A percentile compares a stretch with the other conserved stretches of the same genome.
phyloP scores from a whole-genome alignment of 768 basidiomycete genomes.

The Russula sp. region DNA sequence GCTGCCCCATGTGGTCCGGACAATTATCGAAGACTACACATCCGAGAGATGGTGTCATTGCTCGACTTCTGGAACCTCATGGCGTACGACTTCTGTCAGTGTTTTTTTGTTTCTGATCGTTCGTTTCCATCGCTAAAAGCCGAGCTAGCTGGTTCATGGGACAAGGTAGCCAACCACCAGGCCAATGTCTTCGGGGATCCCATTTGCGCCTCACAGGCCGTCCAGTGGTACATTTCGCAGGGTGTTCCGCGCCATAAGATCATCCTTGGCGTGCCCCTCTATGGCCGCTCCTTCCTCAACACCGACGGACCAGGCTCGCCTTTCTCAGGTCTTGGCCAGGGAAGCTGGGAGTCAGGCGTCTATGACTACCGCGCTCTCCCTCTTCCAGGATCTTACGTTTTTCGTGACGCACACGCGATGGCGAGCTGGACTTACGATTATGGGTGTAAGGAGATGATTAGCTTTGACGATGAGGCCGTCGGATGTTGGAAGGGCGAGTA shows the following conservation, averaged over 20 bases:
- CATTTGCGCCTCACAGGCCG: slow-evolving; percentile 55
- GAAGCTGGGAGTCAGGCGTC: slow-evolving; percentile 87
- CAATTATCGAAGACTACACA: slow-evolving; percentile 73
- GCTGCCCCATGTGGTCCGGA: slow-evolving; percentile 90
- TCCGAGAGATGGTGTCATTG: slow-evolving; percentile 78
- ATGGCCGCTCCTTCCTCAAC: slow-evolving; percentile 86
- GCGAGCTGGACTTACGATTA: slow-evolving; percentile 87
- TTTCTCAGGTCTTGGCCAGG: slow-evolving; percentile 78
- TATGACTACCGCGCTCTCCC: slow-evolving; percentile 94
- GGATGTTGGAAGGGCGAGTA: slow-evolving; percentile 73
- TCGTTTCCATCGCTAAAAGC: slow-evolving; percentile 11
- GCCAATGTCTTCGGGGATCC: slow-evolving; percentile 73
- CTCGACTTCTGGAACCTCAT: slow-evolving; percentile 98
- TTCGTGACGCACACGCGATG: slow-evolving; percentile 56
- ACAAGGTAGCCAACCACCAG: slow-evolving; percentile 68
- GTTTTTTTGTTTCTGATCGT: slow-evolving; percentile 10
- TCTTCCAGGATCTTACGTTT: slow-evolving; percentile 57
- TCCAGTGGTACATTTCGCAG: slow-evolving; percentile 61
- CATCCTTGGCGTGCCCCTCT: slow-evolving; percentile 87
- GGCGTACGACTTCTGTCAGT: slow-evolving; percentile 79
- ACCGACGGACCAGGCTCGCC: slow-evolving; percentile 76
- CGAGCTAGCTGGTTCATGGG: slow-evolving; percentile 68
- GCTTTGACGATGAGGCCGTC: slow-evolving; percentile 69
- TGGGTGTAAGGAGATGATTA: slow-evolving; percentile 69
- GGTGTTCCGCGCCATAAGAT: slow-evolving; percentile 79